phyloP scores from a whole-genome alignment of 2,329 filamentous ascomycete species.

The Fusarium chaquense region DNA sequence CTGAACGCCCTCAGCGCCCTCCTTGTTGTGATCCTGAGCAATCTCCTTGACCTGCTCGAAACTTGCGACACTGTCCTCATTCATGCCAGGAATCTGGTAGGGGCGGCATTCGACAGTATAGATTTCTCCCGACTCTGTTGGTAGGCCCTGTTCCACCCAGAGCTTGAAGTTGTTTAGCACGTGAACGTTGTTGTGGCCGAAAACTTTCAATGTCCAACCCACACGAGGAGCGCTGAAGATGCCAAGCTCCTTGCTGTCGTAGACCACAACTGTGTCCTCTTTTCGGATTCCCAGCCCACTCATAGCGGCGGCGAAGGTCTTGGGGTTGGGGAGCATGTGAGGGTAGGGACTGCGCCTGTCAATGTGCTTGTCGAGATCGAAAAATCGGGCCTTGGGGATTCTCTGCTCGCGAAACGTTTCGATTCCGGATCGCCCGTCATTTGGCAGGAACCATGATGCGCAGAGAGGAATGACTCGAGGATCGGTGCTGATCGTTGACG shows the following conservation, averaged over 20 bases:
- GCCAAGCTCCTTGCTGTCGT: slow-evolving; percentile 90
- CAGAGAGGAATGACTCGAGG: slow-evolving; percentile 90
- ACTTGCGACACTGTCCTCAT: slow-evolving; percentile 74
- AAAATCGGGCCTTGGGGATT: slow-evolving; percentile 93
- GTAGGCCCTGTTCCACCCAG: slow-evolving; percentile 88
- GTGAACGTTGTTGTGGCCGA: slow-evolving; percentile 90
- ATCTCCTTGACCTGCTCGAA: slow-evolving; percentile 88
- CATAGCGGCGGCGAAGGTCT: slow-evolving; percentile 89
- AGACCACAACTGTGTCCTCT: slow-evolving; percentile 93
- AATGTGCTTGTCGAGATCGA: slow-evolving; percentile 92
- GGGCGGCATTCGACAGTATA: slow-evolving; percentile 74
- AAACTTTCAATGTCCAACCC: slow-evolving; percentile 91
- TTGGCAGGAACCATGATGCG: slow-evolving; percentile 96
- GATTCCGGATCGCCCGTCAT: slow-evolving; percentile 84
- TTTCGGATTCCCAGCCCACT: slow-evolving; percentile 85
- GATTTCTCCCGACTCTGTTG: slow-evolving; percentile 83
- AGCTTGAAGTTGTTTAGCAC: slow-evolving; percentile 94
- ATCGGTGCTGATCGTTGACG: slow-evolving; percentile 81
- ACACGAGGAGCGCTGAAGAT: slow-evolving; percentile 95
- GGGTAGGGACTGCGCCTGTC: slow-evolving; percentile 91
- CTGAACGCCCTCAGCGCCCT: slow-evolving; percentile 85
- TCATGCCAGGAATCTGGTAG: slow-evolving; percentile 73
- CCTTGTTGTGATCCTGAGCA: slow-evolving; percentile 80
- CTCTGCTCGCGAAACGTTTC: slow-evolving; percentile 84
- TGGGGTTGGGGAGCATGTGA: slow-evolving; percentile 91